Percentiles rank a stretch among this genome's conserved stretches.
These are phyloP conservation scores for Boletus rufocinnamomeus DNA, from an alignment of 768 basidiomycete genomes.

Conservation along the genomic window DNA sequence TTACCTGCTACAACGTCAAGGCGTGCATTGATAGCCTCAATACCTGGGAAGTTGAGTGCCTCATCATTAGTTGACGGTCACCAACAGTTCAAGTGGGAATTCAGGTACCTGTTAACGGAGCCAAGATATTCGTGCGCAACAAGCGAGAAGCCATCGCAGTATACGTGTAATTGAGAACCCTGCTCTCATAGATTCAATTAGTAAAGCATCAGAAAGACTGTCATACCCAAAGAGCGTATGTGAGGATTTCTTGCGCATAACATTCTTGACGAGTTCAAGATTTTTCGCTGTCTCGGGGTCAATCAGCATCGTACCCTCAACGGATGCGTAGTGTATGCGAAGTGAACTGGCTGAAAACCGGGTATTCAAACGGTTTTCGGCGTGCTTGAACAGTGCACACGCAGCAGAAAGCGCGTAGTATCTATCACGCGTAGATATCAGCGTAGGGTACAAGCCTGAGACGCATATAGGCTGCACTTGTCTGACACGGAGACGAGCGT, in stretches of 20 bases:
- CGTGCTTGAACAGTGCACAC: conserved; percentile 85
- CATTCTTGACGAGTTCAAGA: conserved; percentile 85
- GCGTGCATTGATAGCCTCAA: conserved; percentile 71
- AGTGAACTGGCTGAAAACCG: conserved; percentile 71
- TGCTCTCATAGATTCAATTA: conserved; percentile 28
- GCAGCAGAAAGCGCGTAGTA: conserved; percentile 88
- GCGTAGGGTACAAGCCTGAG: background rate
- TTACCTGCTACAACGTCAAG: conserved; percentile 86
- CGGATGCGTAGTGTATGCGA: conserved; percentile 71
- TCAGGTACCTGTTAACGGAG: conserved; percentile 71
- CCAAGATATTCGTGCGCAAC: conserved; percentile 75
- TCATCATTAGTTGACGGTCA: background rate
- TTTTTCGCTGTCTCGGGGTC: conserved; percentile 88
- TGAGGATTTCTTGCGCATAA: conserved; percentile 59
- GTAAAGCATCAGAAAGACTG: background rate
- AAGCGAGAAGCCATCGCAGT: conserved; percentile 90
- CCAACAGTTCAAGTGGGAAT: background rate
- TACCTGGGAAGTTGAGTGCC: conserved; percentile 6
- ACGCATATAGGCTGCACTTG: conserved; percentile 59
- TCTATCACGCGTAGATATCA: conserved; percentile 41
- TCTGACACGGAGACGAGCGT: conserved; percentile 76
- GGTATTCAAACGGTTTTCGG: conserved; percentile 67
- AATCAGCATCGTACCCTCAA: conserved; percentile 94
- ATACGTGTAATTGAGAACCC: conserved; percentile 76
- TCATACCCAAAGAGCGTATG: conserved; percentile 80